Evolutionary conservation across 2,329 filamentous ascomycete genomes (phyloP).

Genomic region (Epichloe gansuensis): DNA sequence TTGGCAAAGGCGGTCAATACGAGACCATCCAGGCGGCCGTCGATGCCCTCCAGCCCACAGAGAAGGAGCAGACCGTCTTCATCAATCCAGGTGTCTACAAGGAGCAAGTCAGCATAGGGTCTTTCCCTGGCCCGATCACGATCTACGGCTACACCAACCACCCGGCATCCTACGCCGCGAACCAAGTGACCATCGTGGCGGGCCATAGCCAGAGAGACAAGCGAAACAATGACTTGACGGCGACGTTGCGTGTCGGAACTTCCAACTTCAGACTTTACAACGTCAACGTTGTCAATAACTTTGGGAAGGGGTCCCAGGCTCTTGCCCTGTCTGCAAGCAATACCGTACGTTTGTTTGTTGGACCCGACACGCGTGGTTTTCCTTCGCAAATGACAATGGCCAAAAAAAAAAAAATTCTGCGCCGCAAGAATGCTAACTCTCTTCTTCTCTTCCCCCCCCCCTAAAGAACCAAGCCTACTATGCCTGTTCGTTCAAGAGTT

Average conservation of each 20-base stretch:
- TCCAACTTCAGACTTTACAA: constrained; percentile 47
- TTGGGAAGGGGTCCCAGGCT: constrained; percentile 31
- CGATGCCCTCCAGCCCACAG: background rate
- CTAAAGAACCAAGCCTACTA: constrained; percentile 27
- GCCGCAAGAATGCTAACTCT: background rate
- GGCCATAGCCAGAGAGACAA: constrained; percentile 23
- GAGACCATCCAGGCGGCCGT: background rate
- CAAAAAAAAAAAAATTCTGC: background rate
- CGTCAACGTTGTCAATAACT: constrained; percentile 36
- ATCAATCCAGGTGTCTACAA: background rate
- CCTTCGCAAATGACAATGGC: background rate
- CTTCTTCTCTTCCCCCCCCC: background rate
- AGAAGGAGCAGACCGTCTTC: constrained; percentile 1
- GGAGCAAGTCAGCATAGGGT: background rate
- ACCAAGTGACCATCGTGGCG: constrained; percentile 39
- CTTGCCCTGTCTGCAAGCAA: constrained; percentile 27
- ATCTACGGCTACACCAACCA: constrained; percentile 47
- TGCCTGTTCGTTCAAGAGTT: constrained; percentile 31
- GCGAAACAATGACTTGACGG: constrained; percentile 39
- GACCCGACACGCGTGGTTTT: too few species aligned
- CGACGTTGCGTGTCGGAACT: constrained; percentile 29
- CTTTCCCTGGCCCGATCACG: constrained; percentile 25
- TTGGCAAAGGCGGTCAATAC: background rate
- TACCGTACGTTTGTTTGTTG: background rate
- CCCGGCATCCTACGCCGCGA: constrained; percentile 36